Base-by-base conservation (phyloP, 768 basidiomycete species). In the Lactifluus piperatus region DNA sequence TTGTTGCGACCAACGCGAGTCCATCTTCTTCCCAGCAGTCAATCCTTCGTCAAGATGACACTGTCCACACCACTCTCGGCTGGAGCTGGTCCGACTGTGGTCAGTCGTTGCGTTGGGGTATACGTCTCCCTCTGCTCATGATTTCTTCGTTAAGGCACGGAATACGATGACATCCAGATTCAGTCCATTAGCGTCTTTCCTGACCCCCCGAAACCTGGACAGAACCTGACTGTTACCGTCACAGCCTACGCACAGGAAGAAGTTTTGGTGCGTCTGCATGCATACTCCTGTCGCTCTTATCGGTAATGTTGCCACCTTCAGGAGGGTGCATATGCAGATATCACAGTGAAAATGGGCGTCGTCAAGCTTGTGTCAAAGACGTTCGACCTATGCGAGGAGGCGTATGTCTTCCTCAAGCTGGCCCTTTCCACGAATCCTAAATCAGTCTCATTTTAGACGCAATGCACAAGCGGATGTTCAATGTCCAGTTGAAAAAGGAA, bases 371-470 rank as follows among this genome's bases (percentile, higher is more conserved):
- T 98, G 32, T 72, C 76, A 46, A 97, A 91, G 75, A 68, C 64
- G 18, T 95, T 97, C 65, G 91, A 97, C 64, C 73, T 97, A 32
- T 98, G 95, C 69, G 79, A 94, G 60, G 94, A 97, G 73, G 93
- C 94, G 91, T 97, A 76, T 67, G 94, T 82, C 20, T 50, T 26
- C 20, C 11, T 20, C 9, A 13, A 4, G 47, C 39, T 41, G 13
- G 16, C 51, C 16, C n/a, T 43, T 16, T 46, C 22, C n/a, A 32
- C 51, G 26, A 39, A 13, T 11, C 39, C 41, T 9, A 27, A 29
- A 39, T 62, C 16, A 56, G 1, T 34, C 48, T 49, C 4, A 9
- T 11, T 46, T 9, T 65, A 95, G 94, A 32, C 79, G 79, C 54
- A 82, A 84, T 27, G 85, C 85, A 18, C 84, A 97, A 64, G 80